Base-by-base conservation (phyloP, 805 yeast species). In the Metschnikowia cerradonensis region DNA sequence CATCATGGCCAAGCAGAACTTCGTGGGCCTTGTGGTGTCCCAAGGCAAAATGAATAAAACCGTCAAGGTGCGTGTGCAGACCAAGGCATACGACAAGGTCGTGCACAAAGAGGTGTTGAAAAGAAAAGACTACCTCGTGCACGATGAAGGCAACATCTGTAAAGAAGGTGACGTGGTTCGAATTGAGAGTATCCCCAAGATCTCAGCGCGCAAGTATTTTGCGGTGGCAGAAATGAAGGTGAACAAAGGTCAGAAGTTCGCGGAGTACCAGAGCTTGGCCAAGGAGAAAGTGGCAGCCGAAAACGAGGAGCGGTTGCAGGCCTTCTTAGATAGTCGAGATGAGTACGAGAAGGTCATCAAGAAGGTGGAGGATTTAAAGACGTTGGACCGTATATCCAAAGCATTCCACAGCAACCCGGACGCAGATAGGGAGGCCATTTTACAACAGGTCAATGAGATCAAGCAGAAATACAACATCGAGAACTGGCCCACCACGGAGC, bases 11-110 rank as follows among this genome's bases (percentile, higher is more conserved):
- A 83, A 90, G 71, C 96, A 89, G 62, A 88, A 89, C 65, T 89
- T 91, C 64, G 73, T 90, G 44, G 99, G 99, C 42, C 83, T 90
- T 69, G 98, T 92, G 59, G 84, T 90, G 32, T 90, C 97, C 46
- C 97, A 91, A 65, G 98, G 98, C 40, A 90, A 90, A 68, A 94
- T 91, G 97, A 79, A 80, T 70, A 94, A 92, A 74, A 92, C 98
- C 51, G 90, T 92, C 56, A 91, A 90, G 72, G 97, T 92, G 53
- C 81, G 96, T 53, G 91, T 92, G 32, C 86, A 87, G 65, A 83
- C 83, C 42, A 84, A 83, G 62, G 80, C 81, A 40, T 89, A 84
- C 74, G 86, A 90, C 68, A 79, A 79, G 52, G 72, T 76, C 53
- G 79, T 88, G 55, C 86, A 87, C 66, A 88, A 87, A 70, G 89